phyloP scores from a whole-genome alignment of 495 filamentous ascomycete genomes.

The Tuber indicum region DNA sequence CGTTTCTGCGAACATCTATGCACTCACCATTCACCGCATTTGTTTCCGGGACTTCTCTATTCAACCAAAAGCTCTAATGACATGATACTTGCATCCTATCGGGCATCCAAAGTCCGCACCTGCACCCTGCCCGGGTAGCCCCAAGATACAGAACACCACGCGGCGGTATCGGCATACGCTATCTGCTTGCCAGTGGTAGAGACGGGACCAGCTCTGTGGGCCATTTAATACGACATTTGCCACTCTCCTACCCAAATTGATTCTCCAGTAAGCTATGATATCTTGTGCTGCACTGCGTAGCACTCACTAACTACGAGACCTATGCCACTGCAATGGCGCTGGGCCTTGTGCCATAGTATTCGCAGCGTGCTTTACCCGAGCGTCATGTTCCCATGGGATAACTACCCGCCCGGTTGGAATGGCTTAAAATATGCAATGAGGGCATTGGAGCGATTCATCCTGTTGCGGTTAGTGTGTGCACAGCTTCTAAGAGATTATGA shows the following conservation, averaged over 20 bases:
- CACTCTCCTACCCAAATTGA: background rate
- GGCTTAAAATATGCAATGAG: background rate
- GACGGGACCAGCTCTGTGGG: background rate
- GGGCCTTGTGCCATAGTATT: background rate
- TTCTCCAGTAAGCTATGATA: background rate
- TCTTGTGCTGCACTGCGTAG: background rate
- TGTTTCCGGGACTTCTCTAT: background rate
- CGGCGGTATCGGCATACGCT: background rate
- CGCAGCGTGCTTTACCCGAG: background rate
- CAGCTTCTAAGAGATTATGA: no score
- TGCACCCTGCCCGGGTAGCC: background rate
- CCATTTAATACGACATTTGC: background rate
- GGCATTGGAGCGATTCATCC: background rate
- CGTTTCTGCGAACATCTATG: background rate
- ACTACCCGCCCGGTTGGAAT: background rate
- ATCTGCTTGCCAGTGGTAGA: background rate
- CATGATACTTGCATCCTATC: no score
- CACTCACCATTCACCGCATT: background rate
- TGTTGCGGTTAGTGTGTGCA: no score
- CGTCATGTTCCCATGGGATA: background rate
- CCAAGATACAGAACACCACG: background rate
- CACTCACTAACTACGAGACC: background rate
- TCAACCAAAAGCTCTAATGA: background rate
- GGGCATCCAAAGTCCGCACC: background rate
- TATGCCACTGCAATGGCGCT: background rate